Evolutionary conservation across 805 yeast genomes (phyloP), one percentile per base, ranked within the genome.

Genomic region (Cyberlindnera maritima): DNA sequence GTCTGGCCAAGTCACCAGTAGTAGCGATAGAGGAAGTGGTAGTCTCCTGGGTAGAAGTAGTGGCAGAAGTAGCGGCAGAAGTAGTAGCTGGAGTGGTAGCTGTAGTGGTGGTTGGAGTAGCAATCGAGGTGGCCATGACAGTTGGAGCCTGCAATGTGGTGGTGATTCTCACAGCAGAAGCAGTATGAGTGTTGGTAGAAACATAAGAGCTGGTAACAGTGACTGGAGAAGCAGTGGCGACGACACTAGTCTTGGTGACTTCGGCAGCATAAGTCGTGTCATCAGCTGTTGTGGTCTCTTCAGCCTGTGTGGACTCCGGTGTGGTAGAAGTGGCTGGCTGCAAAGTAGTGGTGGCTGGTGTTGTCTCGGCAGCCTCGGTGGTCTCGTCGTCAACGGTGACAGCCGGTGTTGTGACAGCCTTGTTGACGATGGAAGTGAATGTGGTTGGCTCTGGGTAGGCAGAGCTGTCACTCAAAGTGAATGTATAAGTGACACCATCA

Each of bases 381-480:
- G 31, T 28, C n/a, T 28, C 28, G 14, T 15, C 36, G 7, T 7
- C 43, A 43, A 43, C 20, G 13, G 48, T 23, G 15, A 51, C 48
- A 38, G 61, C 51, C 25, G 63, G 48, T 4, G 61, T 48, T 3
- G 56, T 44, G 19, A 49, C 49, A 23, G 46, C 47, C 32, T 53
- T 57, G 42, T 58, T 50, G 36, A 56, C 43, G 10, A 59, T 40
- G 14, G 65, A 60, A 14, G 66, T 57, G 36, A 70, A 64, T 4
- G 73, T 64, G 10, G 71, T 56, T 44, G 74, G 67, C 34, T 58
- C 56, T 43, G 65, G 64, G 39, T 69, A 58, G 11, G 69, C 57
- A n/a, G 68, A 64, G 37, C 67, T 66, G 39, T 68, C 66, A 17
- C 70, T 67, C 39, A 60, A 51, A 25, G 75, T 68, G 43, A 68